Evolutionary conservation across 1,284 basidiomycete species (phyloP).

Genomic region (Microbotryomycetes sp.): DNA sequence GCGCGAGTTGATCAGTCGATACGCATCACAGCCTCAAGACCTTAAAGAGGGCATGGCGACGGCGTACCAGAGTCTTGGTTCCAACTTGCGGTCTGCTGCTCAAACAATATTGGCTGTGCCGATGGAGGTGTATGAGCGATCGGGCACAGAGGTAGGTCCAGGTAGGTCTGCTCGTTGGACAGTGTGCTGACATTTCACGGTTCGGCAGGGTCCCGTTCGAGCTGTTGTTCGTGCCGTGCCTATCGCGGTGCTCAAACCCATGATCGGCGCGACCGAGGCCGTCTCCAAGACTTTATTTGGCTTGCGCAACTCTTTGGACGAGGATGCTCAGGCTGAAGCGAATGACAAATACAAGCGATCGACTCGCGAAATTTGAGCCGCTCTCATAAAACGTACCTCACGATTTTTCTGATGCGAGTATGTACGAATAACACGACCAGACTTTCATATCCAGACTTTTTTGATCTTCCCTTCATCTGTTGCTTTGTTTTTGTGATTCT

Average conservation of each 20-base stretch:
- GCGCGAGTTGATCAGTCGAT: conserved; percentile 65
- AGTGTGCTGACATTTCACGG: background rate
- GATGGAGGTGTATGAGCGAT: conserved; percentile 96
- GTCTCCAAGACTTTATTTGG: conserved; percentile 91
- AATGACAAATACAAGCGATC: conserved; percentile 34
- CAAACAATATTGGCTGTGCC: conserved; percentile 97
- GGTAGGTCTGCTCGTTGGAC: background rate
- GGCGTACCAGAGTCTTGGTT: conserved; percentile 76
- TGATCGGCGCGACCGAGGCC: conserved; percentile 94
- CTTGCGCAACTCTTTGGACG: conserved; percentile 62
- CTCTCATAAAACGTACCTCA: too few species aligned
- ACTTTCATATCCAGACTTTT: too few species aligned
- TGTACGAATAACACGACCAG: too few species aligned
- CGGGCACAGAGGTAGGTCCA: conserved; percentile 67
- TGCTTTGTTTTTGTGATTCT: background rate
- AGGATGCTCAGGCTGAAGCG: conserved; percentile 23
- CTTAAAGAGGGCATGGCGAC: conserved; percentile 81
- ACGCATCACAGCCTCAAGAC: conserved; percentile 80
- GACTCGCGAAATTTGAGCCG: background rate
- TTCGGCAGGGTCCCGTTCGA: conserved; percentile 68
- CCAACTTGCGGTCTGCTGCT: conserved; percentile 83
- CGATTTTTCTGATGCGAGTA: too few species aligned
- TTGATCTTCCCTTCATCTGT: too few species aligned
- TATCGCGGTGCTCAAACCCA: conserved; percentile 89
- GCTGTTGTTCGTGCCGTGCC: conserved; percentile 93